Conservation (phyloP, 1,139 yeast species). For the Saccharomycopsis crataegensis region DNA sequence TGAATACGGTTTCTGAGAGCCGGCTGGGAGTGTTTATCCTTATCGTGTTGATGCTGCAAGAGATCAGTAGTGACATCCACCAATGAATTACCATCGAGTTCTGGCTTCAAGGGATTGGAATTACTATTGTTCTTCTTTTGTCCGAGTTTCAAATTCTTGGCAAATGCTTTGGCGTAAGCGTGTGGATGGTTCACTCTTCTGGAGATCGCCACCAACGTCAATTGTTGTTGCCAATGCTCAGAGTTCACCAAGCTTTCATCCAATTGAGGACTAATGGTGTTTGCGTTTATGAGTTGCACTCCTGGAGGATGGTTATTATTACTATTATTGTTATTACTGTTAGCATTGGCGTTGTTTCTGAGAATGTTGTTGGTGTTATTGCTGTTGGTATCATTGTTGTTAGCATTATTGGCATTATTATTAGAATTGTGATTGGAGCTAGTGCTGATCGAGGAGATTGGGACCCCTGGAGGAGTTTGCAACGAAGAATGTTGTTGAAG, state of each 20-base stretch:
- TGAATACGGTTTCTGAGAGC: constrained; percentile 14
- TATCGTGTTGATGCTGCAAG: constrained; percentile 20
- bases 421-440: too few species aligned
- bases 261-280: constrained; percentile 24
- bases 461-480: too few species aligned
- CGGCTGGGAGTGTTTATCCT: constrained; percentile 18
- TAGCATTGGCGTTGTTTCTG: too few species aligned
- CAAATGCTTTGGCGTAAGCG: constrained; percentile 88
- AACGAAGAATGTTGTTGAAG: too few species aligned
- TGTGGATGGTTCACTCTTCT: constrained; percentile 70
- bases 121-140: constrained; percentile 31
- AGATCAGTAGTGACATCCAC: constrained; percentile 21
- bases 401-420: too few species aligned
- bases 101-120: constrained; percentile 16
- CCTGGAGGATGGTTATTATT: constrained; percentile 24
- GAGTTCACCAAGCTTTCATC: constrained; percentile 40
- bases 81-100: constrained; percentile 9
- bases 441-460: too few species aligned
- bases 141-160: constrained; percentile 61
- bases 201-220: constrained; percentile 70
- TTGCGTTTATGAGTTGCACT: too few species aligned
- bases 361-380: too few species aligned
- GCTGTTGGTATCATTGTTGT: constrained; percentile 1
- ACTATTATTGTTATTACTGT: constrained; percentile 5
- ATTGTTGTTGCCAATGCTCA: constrained; percentile 81